phyloP scores from a whole-genome alignment of 768 basidiomycete genomes.

The Tricholoma flavovirens region DNA sequence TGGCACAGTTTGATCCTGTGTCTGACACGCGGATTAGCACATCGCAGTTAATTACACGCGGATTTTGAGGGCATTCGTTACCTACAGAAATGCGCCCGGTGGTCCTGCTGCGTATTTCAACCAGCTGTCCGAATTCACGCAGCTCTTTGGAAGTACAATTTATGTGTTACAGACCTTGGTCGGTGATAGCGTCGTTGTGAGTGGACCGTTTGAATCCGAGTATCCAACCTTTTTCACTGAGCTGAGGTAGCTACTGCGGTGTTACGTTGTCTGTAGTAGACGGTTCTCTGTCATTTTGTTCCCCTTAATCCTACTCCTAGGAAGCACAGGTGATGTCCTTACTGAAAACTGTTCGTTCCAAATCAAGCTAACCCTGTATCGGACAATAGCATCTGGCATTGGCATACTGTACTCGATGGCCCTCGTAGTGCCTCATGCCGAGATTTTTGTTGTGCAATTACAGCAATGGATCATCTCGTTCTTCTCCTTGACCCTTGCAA shows the following conservation, averaged over 20 bases:
- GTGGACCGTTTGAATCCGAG: conserved; percentile 4
- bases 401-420: conserved; percentile 28
- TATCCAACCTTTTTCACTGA: not conserved
- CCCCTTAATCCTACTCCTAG: conserved; percentile 23
- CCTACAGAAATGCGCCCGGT: conserved; percentile 18
- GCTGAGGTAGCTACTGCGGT: conserved; percentile 2
- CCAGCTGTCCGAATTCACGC: conserved; percentile 27
- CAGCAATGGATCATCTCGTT: conserved; percentile 34
- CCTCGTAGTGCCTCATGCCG: conserved; percentile 19
- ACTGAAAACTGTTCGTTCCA: not conserved
- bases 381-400: conserved; percentile 20
- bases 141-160: conserved; percentile 31
- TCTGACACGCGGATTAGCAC: conserved; percentile 20
- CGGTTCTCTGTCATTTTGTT: conserved; percentile 18
- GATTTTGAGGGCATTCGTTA: conserved; percentile 30
- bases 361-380: not conserved
- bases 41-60: conserved; percentile 30
- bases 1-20: not conserved
- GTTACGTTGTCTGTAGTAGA: conserved; percentile 28
- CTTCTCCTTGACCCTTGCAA: conserved; percentile 31
- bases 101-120: conserved; percentile 28
- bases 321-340: conserved; percentile 22
- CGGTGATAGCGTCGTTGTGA: conserved; percentile 31
- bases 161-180: conserved; percentile 33
- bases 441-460: conserved; percentile 28